Percentiles rank a stretch among this genome's conserved stretches.
Conservation (phyloP, 225 moss, liverwort and hornwort species). For the Antitrichia curtipendula region DNA sequence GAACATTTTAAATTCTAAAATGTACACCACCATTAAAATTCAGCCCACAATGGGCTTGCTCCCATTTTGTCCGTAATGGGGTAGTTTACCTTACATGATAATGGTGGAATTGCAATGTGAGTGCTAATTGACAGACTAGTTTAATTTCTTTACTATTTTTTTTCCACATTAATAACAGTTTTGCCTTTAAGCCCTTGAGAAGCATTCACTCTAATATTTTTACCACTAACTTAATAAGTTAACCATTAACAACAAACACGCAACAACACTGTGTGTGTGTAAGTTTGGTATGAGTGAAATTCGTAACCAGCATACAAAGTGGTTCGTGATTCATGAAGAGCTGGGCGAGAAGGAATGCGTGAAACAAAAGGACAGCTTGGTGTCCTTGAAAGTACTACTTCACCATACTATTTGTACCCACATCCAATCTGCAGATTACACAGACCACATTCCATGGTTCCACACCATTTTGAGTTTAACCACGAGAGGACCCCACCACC, state of each 20-base stretch:
- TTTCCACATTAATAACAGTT: not conserved
- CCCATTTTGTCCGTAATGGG: too few species aligned
- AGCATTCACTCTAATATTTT: not conserved
- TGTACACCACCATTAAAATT: too few species aligned
- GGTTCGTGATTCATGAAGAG: not conserved
- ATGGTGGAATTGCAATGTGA: not conserved
- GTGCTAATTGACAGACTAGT: not conserved
- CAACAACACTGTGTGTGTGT: not conserved
- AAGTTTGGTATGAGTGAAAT: not conserved
- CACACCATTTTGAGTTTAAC: not conserved
- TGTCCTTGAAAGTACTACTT: conserved; percentile 15
- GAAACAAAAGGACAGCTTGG: not conserved
- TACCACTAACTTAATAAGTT: too few species aligned
- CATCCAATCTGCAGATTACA: too few species aligned
- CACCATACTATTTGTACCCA: not conserved
- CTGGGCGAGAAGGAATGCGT: not conserved
- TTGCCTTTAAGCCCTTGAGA: not conserved
- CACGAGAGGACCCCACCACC: too few species aligned
- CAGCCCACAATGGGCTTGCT: too few species aligned
- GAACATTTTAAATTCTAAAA: too few species aligned
- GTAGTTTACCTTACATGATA: too few species aligned
- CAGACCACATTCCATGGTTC: not conserved
- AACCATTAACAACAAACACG: not conserved
- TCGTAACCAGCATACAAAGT: not conserved
- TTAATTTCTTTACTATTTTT: not conserved